Percentiles rank a stretch among this genome's conserved stretches.
Evolutionary conservation across 139 green algal genomes (phyloP).

Genomic region (Chlorella vulgaris): DNA sequence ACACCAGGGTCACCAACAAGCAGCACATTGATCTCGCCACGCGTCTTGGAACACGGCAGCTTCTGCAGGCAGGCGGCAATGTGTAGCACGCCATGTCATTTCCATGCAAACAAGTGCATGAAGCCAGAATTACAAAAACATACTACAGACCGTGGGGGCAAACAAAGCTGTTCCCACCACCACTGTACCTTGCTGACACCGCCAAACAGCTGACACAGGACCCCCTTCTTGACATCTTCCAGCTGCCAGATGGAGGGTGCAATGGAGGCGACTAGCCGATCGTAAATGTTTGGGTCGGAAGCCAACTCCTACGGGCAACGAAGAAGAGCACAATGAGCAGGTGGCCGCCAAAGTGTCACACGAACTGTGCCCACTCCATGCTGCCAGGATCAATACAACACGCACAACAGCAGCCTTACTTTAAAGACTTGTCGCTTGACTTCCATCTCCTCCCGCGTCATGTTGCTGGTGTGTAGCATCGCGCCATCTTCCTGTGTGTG

Average conservation of each 20-base stretch:
- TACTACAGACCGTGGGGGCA: too few species aligned
- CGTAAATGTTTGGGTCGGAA: slow-evolving; percentile 82
- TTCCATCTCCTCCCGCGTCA: slow-evolving; percentile 43
- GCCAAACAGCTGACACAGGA: slow-evolving; percentile 86
- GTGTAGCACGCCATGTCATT: background rate
- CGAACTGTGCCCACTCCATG: background rate
- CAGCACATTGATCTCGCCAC: slow-evolving; percentile 96
- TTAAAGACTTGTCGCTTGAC: slow-evolving; percentile 44
- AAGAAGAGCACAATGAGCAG: background rate
- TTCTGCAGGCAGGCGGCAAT: slow-evolving; percentile 25
- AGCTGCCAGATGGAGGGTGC: slow-evolving; percentile 97
- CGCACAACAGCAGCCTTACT: slow-evolving; percentile 16
- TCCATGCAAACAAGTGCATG: too few species aligned
- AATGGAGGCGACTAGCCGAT: slow-evolving; percentile 82
- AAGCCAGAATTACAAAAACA: too few species aligned
- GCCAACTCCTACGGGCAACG: slow-evolving; percentile 53
- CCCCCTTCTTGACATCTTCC: slow-evolving; percentile 96
- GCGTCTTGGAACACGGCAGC: slow-evolving; percentile 58
- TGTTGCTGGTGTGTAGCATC: slow-evolving; percentile 37
- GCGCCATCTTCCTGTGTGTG: background rate
- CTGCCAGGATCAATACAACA: background rate
- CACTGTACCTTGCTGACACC: slow-evolving; percentile 77
- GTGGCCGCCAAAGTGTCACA: background rate
- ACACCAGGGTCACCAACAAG: slow-evolving; percentile 96
- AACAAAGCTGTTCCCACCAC: too few species aligned